A percentile compares a stretch with the other conserved stretches of the same genome.
These are phyloP conservation scores for Lasiodiplodia citricola DNA, from an alignment of 2,329 filamentous ascomycete genomes.

Conservation along the genomic window DNA sequence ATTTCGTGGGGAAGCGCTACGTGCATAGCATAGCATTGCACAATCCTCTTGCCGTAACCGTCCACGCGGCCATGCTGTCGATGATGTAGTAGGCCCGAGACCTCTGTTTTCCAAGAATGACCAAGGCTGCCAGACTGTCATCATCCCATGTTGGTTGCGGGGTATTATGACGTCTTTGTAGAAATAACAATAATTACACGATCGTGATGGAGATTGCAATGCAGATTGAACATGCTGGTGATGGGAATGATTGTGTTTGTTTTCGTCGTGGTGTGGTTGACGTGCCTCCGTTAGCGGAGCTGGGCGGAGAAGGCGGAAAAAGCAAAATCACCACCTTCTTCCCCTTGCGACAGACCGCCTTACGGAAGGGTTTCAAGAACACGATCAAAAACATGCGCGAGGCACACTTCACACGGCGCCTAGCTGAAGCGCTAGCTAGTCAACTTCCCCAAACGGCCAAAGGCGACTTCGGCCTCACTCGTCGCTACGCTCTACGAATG, in stretches of 20 bases:
- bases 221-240: background rate
- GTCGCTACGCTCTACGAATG: background rate
- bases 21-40: no score
- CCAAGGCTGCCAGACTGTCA: background rate
- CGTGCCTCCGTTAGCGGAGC: background rate
- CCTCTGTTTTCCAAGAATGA: background rate
- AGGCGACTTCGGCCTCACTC: background rate
- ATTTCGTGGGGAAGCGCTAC: no score
- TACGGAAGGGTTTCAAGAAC: background rate
- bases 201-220: background rate
- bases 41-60: no score
- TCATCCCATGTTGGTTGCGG: background rate
- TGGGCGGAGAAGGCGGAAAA: background rate
- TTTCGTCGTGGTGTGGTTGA: background rate
- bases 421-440: background rate
- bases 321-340: background rate
- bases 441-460: background rate
- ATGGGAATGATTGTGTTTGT: background rate
- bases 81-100: background rate
- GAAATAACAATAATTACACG: background rate
- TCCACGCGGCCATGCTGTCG: background rate
- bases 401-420: background rate
- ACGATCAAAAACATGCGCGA: background rate
- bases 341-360: conserved; percentile 3
- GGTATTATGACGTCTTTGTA: background rate